Percentiles rank a stretch among this genome's conserved stretches.
Conservation (phyloP, 257 asterid genomes). For the Cynanchum wilfordii region DNA sequence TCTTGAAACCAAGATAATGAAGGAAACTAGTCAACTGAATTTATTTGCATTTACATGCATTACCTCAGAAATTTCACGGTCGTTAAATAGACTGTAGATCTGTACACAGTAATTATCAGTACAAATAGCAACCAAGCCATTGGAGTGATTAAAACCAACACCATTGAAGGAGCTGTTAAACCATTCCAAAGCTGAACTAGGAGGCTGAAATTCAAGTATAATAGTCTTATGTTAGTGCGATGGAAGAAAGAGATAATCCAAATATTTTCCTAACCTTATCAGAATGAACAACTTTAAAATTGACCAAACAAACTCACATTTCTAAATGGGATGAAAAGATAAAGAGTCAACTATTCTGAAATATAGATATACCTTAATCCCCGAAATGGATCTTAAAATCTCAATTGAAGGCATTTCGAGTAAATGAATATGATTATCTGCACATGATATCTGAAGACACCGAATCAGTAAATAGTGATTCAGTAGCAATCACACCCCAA, state of each 20-base stretch:
- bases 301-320: not conserved
- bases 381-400: slow-evolving; percentile 69
- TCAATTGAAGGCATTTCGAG: slow-evolving; percentile 85
- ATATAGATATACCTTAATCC: slow-evolving; percentile 66
- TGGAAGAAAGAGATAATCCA: not conserved
- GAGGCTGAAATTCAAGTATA: slow-evolving; percentile 54
- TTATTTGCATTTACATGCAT: slow-evolving; percentile 15
- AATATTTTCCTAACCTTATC: not conserved
- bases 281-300: not conserved
- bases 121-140: slow-evolving; percentile 67
- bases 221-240: not conserved
- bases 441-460: slow-evolving; percentile 79
- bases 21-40: not conserved
- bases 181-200: slow-evolving; percentile 40
- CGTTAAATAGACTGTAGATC: slow-evolving; percentile 71
- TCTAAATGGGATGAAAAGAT: not conserved
- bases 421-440: slow-evolving; percentile 78
- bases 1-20: not conserved
- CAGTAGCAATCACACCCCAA: slow-evolving; percentile 8
- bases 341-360: not conserved
- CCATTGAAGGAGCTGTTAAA: slow-evolving; percentile 44
- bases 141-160: slow-evolving; percentile 45
- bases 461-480: slow-evolving; percentile 27
- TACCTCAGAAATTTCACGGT: slow-evolving; percentile 88
- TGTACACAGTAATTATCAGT: slow-evolving; percentile 85